Evolutionary conservation across 2,329 filamentous ascomycete species (phyloP).

Genomic region (Talaromyces sp.): DNA sequence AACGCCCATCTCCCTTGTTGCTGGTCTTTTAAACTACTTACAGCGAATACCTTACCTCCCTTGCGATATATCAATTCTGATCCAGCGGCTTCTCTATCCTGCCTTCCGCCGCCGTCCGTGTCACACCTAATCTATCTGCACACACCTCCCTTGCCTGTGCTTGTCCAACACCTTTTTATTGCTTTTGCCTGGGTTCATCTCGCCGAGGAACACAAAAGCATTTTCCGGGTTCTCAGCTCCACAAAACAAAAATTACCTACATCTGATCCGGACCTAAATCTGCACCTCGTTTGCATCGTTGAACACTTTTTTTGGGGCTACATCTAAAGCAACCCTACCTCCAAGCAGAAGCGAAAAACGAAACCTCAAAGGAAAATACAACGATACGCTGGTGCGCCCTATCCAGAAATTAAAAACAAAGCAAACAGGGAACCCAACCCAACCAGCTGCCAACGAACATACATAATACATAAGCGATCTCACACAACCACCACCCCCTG

Average conservation of each 20-base stretch:
- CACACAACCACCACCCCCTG: constrained; percentile 8
- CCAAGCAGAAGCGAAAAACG: not conserved
- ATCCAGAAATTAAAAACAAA: constrained; percentile 14
- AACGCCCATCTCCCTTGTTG: constrained; percentile 10
- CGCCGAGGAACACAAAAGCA: not conserved
- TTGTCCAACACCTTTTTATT: constrained; percentile 1
- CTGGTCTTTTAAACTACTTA: not conserved
- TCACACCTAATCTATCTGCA: constrained; percentile 16
- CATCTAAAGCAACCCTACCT: constrained; percentile 5
- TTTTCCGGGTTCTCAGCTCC: constrained; percentile 1
- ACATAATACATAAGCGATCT: constrained; percentile 10
- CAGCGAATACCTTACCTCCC: constrained; percentile 10
- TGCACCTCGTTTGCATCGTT: constrained; percentile 13
- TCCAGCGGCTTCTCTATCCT: constrained; percentile 13
- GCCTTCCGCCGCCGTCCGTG: constrained; percentile 12
- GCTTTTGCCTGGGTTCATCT: constrained; percentile 7
- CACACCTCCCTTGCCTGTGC: constrained; percentile 16
- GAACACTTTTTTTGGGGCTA: constrained; percentile 2
- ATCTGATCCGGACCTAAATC: not conserved
- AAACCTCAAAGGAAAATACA: constrained; percentile 1
- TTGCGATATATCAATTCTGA: constrained; percentile 18
- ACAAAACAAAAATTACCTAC: not conserved
- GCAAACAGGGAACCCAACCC: not conserved
- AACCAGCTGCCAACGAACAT: not conserved
- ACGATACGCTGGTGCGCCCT: not conserved